Conservation (phyloP, 352 stramenopile species). For the Detonula confervacea region DNA sequence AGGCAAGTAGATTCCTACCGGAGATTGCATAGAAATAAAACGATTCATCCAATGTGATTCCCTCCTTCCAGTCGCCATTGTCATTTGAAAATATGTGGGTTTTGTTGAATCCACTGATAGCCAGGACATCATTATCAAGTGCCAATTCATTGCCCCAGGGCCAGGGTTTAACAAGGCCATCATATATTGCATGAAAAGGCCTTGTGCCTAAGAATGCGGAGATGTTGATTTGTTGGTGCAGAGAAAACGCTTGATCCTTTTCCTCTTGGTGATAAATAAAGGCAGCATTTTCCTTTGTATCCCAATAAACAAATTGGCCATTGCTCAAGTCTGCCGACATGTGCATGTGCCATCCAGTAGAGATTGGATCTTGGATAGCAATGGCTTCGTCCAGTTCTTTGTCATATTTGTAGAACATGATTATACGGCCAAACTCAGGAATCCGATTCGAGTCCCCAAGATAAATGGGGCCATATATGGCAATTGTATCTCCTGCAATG, state of each 20-base stretch:
- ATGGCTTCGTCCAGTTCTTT: background rate
- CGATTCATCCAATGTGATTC: background rate
- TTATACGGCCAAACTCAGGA: too few species aligned
- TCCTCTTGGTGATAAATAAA: constrained; percentile 9
- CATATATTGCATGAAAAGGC: too few species aligned
- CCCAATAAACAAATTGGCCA: constrained; percentile 10
- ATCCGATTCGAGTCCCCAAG: too few species aligned
- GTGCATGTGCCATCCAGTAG: background rate
- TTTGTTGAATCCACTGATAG: background rate
- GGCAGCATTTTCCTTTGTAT: background rate
- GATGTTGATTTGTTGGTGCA: constrained; percentile 1
- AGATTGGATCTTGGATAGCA: constrained; percentile 1
- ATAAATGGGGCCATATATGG: too few species aligned
- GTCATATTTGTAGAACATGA: constrained; percentile 9
- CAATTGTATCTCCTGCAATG: constrained; percentile 18
- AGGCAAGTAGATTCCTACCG: constrained; percentile 10
- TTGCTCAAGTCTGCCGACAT: background rate
- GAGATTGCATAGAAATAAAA: constrained; percentile 7
- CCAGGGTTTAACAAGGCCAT: too few species aligned
- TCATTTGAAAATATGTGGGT: constrained; percentile 8
- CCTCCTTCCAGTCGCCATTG: constrained; percentile 12
- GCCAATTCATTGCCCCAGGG: background rate
- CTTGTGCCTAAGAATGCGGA: too few species aligned
- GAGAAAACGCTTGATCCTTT: background rate
- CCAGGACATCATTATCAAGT: constrained; percentile 8